phyloP scores from a whole-genome alignment of 169 alveolate species.

The Miamiensis avidus region DNA sequence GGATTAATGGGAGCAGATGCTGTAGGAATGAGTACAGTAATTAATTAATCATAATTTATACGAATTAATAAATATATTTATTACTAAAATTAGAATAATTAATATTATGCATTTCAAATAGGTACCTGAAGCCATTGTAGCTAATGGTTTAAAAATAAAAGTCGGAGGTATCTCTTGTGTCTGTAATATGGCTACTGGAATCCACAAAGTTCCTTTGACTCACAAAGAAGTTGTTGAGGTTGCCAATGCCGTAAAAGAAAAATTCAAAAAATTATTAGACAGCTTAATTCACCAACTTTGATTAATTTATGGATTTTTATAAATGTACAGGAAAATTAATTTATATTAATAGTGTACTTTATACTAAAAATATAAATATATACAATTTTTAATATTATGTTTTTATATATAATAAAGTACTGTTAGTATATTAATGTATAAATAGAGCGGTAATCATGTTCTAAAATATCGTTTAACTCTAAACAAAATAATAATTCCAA shows the following conservation, averaged over 20 bases:
- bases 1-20: constrained; percentile 23
- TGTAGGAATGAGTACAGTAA: constrained; percentile 27
- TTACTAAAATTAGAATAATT: not conserved
- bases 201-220: not conserved
- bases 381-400: too few relatives aligned
- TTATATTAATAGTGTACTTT: too few relatives aligned
- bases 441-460: too few relatives aligned
- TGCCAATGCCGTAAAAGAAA: constrained; percentile 4
- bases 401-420: too few relatives aligned
- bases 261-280: constrained; percentile 11
- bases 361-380: too few relatives aligned
- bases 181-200: constrained; percentile 33
- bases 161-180: constrained; percentile 32
- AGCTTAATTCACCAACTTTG: constrained; percentile 20
- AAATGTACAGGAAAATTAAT: too few relatives aligned
- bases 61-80: not conserved
- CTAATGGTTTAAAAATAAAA: constrained; percentile 20
- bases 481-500: too few relatives aligned
- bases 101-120: not conserved
- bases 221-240: constrained; percentile 20
- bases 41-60: not conserved
- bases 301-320: too few relatives aligned
- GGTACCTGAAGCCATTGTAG: constrained; percentile 30
- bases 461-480: too few relatives aligned
- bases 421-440: too few relatives aligned